Percentiles rank a stretch among this genome's conserved stretches.
Conservation (phyloP, 306 rosid genomes). For the Elaeagnus macrophylla region DNA sequence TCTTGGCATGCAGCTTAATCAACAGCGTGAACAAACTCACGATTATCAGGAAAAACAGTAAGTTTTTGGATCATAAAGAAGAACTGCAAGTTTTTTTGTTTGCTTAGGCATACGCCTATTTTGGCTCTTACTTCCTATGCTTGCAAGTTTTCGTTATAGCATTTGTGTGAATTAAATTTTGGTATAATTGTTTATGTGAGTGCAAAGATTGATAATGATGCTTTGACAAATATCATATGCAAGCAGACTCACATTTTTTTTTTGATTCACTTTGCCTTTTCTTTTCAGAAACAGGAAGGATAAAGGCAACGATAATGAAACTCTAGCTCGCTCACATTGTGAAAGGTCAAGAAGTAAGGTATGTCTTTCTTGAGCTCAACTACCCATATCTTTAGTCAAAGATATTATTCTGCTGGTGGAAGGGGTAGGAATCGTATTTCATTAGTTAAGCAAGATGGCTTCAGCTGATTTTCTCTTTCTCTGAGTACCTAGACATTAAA, state of each 20-base stretch:
- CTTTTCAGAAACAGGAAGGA: constrained; percentile 38
- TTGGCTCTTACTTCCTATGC: background rate
- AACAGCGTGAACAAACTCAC: constrained; percentile 28
- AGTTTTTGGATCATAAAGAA: constrained; percentile 30
- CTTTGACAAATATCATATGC: background rate
- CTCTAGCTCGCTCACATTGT: constrained; percentile 24
- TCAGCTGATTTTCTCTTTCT: background rate
- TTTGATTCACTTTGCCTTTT: constrained; percentile 7
- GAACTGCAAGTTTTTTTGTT: constrained; percentile 37
- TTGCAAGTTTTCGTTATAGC: background rate
- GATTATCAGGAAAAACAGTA: constrained; percentile 40
- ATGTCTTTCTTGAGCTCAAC: constrained; percentile 14
- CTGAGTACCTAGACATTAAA: background rate
- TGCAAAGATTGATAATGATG: background rate
- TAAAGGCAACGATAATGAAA: constrained; percentile 43
- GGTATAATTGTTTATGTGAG: background rate
- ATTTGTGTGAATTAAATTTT: constrained; percentile 7
- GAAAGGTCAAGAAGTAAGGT: constrained; percentile 68
- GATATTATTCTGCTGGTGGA: background rate
- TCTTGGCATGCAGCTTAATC: constrained; percentile 49
- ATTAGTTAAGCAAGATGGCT: background rate
- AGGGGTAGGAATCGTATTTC: background rate
- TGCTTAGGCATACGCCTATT: background rate
- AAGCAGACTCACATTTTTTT: background rate
- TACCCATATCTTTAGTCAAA: constrained; percentile 8